Base-by-base conservation (phyloP, 192 early-diverging fungal genomes). In the Rhizophagus clarus region DNA sequence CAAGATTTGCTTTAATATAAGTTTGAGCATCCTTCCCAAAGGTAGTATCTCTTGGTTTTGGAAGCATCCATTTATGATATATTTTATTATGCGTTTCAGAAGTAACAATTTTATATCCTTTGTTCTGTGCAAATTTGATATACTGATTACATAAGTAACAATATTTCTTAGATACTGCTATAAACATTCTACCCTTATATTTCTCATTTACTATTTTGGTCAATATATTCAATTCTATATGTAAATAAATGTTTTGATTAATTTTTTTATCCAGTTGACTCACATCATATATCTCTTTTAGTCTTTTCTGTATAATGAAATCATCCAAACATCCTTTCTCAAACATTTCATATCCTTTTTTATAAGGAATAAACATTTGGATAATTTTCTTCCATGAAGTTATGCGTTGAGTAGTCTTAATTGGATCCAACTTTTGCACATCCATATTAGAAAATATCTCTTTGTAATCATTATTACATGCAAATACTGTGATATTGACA, bases 1-100 rank as follows among this genome's bases (percentile, higher is more conserved):
- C 15, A 49, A 49, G 47, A 15, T 49, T 49, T 49, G 47, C 8
- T 49, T 1, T 15, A 14, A 49, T 49, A 63, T 63, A 63, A 28
- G n/a, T 11, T 24, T 4, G n/a, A 7, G 2, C 5, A 28, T 63
- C 28, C 5, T 28, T 28, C 24, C 12, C 12, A 8, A 63, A 63
- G 4, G 62, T 28, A 6, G 20, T n/a, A 28, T 62, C 22, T 24
- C 4, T 62, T 62, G 61, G 3, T 26, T 63, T 28, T 63, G 62
- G 62, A 28, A 28, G 62, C 28, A 28, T 63, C 62, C n/a, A 63
- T 63, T 9, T 24, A 63, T 63, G 62, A 63, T 63, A 63, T 63
- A 63, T 63, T 5, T 63, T 63, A 9, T 28, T 63, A 12, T 28
- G 24, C 28, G 24, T 24, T 24, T 1, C 62, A 63, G 62, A 28